Evolutionary conservation across 257 asterid genomes (phyloP).

Genomic region (Penstemon davidsonii): DNA sequence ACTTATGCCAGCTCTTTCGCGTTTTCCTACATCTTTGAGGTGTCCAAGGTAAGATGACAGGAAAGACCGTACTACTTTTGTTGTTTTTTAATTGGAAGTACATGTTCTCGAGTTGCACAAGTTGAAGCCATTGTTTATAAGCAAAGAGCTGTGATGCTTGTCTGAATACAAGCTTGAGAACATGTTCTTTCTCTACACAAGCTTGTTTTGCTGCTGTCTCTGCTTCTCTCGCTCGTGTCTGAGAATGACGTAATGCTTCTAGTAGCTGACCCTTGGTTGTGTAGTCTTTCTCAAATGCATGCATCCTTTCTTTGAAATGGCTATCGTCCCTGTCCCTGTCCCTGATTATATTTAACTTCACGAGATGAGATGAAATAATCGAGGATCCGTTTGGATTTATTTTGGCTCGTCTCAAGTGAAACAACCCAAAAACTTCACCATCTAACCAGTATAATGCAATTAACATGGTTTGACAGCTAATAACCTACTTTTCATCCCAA

Average conservation of each 20-base stretch:
- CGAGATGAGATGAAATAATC: too few relatives aligned
- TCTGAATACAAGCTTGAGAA: constrained; percentile 62
- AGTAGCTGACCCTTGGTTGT: constrained; percentile 54
- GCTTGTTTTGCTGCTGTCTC: constrained; percentile 74
- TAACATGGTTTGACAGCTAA: too few relatives aligned
- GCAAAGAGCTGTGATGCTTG: constrained; percentile 92
- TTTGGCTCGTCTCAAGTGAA: too few relatives aligned
- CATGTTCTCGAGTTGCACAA: constrained; percentile 73
- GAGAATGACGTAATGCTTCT: constrained; percentile 84
- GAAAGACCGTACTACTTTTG: constrained; percentile 42
- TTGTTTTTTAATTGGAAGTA: constrained; percentile 53
- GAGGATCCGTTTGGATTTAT: too few relatives aligned
- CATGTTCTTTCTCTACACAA: constrained; percentile 66
- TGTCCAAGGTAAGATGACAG: constrained; percentile 38
- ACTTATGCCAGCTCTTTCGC: constrained; percentile 41
- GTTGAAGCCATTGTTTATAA: constrained; percentile 84
- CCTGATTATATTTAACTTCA: too few relatives aligned
- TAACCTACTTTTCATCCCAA: too few relatives aligned
- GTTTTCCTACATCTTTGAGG: constrained; percentile 42
- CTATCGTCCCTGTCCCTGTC: constrained; percentile 15
- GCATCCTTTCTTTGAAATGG: constrained; percentile 25
- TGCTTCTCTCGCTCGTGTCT: constrained; percentile 96
- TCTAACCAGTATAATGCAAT: too few relatives aligned
- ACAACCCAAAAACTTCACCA: too few relatives aligned
- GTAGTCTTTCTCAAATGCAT: constrained; percentile 26